phyloP scores from a whole-genome alignment of 495 filamentous ascomycete species.

The Lichenothelia convexa region DNA sequence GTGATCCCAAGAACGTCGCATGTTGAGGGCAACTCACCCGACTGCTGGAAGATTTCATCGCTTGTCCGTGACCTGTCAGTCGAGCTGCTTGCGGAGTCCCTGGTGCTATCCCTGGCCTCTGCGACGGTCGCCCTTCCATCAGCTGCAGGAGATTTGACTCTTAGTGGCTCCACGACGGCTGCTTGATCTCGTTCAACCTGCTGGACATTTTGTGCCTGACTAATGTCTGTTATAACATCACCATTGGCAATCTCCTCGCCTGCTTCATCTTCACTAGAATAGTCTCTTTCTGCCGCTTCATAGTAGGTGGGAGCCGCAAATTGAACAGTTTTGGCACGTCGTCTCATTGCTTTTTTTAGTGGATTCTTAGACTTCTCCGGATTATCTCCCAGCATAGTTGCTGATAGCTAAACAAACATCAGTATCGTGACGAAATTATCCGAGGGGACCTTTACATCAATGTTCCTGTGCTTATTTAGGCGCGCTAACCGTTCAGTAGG shows the following conservation, averaged over 20 bases:
- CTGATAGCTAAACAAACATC: constrained; percentile 44
- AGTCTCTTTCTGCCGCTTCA: constrained; percentile 80
- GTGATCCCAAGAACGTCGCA: too few species aligned
- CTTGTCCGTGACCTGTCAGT: constrained; percentile 28
- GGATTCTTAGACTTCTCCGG: constrained; percentile 77
- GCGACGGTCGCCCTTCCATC: too few species aligned
- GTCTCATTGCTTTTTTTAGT: constrained; percentile 72
- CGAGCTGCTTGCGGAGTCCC: too few species aligned
- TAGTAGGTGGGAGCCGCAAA: constrained; percentile 78
- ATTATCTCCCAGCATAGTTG: constrained; percentile 86
- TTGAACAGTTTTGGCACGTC: constrained; percentile 70
- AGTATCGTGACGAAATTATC: not conserved
- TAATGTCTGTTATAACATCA: too few species aligned
- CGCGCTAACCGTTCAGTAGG: constrained; percentile 86
- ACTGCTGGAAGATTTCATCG: constrained; percentile 45
- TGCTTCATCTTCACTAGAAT: constrained; percentile 74
- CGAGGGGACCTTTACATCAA: constrained; percentile 48
- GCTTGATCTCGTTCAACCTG: too few species aligned
- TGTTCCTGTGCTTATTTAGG: constrained; percentile 94
- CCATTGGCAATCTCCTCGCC: constrained; percentile 31
- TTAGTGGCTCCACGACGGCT: too few species aligned
- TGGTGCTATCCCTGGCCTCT: too few species aligned
- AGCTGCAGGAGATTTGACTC: too few species aligned
- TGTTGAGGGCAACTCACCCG: constrained; percentile 23
- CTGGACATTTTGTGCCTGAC: too few species aligned